Conservation (phyloP, 805 yeast genomes). For the Wickerhamiella alocasiicola region DNA sequence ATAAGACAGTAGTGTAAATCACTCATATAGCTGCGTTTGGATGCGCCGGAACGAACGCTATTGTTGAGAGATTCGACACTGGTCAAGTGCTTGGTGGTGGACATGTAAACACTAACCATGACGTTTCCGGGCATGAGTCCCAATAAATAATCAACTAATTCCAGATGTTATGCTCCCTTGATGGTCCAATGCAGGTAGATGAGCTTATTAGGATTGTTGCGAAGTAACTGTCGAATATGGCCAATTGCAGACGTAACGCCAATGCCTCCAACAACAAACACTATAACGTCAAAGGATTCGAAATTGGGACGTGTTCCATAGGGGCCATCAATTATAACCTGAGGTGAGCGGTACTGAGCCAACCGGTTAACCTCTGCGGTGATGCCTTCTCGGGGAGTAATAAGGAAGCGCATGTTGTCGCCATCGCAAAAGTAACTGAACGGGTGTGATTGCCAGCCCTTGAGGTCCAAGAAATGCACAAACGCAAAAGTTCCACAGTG, state of each 20-base stretch:
- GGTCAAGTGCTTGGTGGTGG: not conserved
- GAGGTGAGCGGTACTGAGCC: conserved; percentile 21
- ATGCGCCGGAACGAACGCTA: not conserved
- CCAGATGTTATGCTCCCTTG: conserved; percentile 8
- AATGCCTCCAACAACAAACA: conserved; percentile 45
- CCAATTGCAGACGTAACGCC: conserved; percentile 41
- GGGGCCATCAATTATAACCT: conserved; percentile 45
- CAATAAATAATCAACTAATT: conserved; percentile 12
- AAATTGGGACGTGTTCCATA: conserved; percentile 33
- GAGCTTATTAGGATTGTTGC: conserved; percentile 3
- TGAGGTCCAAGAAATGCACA: conserved; percentile 37
- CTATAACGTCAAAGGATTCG: conserved; percentile 29
- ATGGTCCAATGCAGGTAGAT: conserved; percentile 18
- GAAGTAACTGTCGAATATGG: conserved; percentile 9
- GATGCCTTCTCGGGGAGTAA: conserved; percentile 15
- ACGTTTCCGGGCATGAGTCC: not conserved
- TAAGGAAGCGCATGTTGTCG: conserved; percentile 11
- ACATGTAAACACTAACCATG: conserved; percentile 6
- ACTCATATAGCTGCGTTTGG: not conserved
- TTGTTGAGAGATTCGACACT: conserved; percentile 5
- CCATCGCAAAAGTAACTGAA: conserved; percentile 37
- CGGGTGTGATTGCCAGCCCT: conserved; percentile 64
- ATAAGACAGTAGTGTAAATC: conserved; percentile 8
- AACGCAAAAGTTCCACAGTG: conserved; percentile 45
- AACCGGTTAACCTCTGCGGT: conserved; percentile 12